A percentile compares a stretch with the other conserved stretches of the same genome.
Conservation (phyloP, 2,329 filamentous ascomycete species). For the Aspergillus hortae region DNA sequence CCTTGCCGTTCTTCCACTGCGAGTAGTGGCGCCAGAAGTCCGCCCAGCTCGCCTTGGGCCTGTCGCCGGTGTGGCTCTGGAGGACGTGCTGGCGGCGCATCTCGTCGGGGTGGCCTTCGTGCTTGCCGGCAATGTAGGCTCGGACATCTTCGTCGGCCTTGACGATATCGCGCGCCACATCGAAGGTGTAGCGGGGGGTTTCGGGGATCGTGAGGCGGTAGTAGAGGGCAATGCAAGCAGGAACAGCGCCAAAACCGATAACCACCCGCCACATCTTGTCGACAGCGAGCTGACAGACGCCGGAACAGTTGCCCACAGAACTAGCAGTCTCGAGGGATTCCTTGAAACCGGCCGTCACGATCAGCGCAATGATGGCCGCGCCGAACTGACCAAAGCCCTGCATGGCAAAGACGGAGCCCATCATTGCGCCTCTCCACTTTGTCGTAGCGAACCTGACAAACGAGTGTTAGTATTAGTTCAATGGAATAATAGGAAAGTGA, state of each 20-base stretch:
- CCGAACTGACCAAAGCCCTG: slow-evolving; percentile 78
- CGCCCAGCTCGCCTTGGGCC: slow-evolving; percentile 66
- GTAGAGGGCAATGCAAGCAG: slow-evolving; percentile 77
- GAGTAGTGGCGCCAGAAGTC: slow-evolving; percentile 72
- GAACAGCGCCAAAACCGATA: slow-evolving; percentile 77
- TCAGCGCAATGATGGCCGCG: slow-evolving; percentile 71
- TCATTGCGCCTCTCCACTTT: slow-evolving; percentile 82
- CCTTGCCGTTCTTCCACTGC: slow-evolving; percentile 66
- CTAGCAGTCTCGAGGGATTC: slow-evolving; percentile 54
- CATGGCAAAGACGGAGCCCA: slow-evolving; percentile 83
- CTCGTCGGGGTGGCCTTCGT: slow-evolving; percentile 63
- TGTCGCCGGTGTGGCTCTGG: slow-evolving; percentile 50
- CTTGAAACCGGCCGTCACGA: slow-evolving; percentile 70
- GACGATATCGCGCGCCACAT: slow-evolving; percentile 70
- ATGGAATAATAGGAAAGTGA: not conserved
- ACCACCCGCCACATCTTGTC: slow-evolving; percentile 86
- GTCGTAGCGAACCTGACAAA: slow-evolving; percentile 68
- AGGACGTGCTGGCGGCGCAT: slow-evolving; percentile 59
- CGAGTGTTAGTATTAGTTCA: not conserved
- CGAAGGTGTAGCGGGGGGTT: slow-evolving; percentile 84
- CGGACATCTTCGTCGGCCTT: slow-evolving; percentile 70
- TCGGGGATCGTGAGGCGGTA: slow-evolving; percentile 85
- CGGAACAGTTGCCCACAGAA: slow-evolving; percentile 56
- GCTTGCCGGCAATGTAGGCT: slow-evolving; percentile 67
- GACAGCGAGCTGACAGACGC: slow-evolving; percentile 64